These are phyloP conservation scores for Globisporangium viniferum DNA, from an alignment of 352 stramenopile species.

Conservation along the genomic window DNA sequence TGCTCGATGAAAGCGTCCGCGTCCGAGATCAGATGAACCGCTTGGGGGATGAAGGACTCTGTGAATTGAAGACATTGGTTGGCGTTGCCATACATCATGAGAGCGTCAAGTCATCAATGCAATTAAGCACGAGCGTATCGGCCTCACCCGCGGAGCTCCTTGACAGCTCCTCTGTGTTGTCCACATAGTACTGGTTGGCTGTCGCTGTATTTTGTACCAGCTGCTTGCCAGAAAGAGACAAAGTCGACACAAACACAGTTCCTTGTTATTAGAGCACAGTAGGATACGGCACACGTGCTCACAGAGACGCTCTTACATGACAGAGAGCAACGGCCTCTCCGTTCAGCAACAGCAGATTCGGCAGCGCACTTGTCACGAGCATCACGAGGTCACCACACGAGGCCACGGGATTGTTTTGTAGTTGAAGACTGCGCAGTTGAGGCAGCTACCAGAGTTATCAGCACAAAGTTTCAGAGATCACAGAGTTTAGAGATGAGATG, in stretches of 20 bases:
- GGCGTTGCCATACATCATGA: background rate
- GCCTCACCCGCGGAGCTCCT: background rate
- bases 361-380: constrained; percentile 28
- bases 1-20: constrained; percentile 14
- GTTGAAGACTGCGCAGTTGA: constrained; percentile 43
- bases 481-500: background rate
- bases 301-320: constrained; percentile 6
- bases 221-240: background rate
- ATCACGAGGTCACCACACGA: constrained; percentile 14
- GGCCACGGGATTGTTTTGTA: constrained; percentile 36
- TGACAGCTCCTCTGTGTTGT: background rate
- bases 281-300: background rate
- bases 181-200: background rate
- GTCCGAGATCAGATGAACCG: background rate
- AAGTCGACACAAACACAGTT: background rate
- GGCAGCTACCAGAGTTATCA: constrained; percentile 34
- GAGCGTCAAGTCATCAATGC: background rate
- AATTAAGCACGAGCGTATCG: background rate
- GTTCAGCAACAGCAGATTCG: constrained; percentile 49
- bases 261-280: background rate
- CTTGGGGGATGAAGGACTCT: constrained; percentile 1
- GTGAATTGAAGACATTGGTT: background rate
- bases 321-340: constrained; percentile 49
- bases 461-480: background rate
- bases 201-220: constrained; percentile 6